Base-by-base conservation (phyloP, 495 filamentous ascomycete species). In the Xylaria longipes region DNA sequence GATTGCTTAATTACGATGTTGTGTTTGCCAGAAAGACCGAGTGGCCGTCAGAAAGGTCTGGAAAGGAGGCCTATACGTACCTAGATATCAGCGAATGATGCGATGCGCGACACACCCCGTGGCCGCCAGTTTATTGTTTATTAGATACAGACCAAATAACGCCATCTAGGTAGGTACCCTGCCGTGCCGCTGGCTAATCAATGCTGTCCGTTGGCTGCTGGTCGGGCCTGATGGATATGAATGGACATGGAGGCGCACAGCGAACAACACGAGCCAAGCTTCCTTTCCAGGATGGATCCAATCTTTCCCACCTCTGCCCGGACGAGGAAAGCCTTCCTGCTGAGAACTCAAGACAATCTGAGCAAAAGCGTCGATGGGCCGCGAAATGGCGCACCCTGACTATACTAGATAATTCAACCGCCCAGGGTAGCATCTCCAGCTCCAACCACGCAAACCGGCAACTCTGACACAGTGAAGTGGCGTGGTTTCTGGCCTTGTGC, bases 171-270 rank as follows among this genome's bases (percentile, higher is more conserved):
- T n/a, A 29, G 9, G 37, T 43, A 29, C 60, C 60, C 60, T 43
- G 37, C 22, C 37, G 37, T 41, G 60, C 60, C 60, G 37, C 37
- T 43, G 60, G 60, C 60, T 63, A 63, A 63, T 63, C 37, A 63
- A 41, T 31, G n/a, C 37, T 29, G 37, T 33, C 14, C 4, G 33
- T 60, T 11, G 57, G 50, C 31, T 39, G 57, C 25, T 60, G 33
- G 33, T 39, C 57, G 57, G 52, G 25, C 52, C 52, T n/a, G n/a
- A n/a, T n/a, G n/a, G n/a, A n/a, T n/a, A n/a, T n/a, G n/a, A n/a
- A n/a, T n/a, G 27, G 52, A 56, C 27, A 37, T n/a, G 33, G 20
- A 37, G 57, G 57, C 22, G 57, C 57, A 22, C 57, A 11, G 22
- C 9, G 20, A 39, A 37, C 57, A 60, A n/a, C n/a, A n/a, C n/a